Base-by-base conservation (phyloP, 805 yeast species). In the Yarrowia sp. region DNA sequence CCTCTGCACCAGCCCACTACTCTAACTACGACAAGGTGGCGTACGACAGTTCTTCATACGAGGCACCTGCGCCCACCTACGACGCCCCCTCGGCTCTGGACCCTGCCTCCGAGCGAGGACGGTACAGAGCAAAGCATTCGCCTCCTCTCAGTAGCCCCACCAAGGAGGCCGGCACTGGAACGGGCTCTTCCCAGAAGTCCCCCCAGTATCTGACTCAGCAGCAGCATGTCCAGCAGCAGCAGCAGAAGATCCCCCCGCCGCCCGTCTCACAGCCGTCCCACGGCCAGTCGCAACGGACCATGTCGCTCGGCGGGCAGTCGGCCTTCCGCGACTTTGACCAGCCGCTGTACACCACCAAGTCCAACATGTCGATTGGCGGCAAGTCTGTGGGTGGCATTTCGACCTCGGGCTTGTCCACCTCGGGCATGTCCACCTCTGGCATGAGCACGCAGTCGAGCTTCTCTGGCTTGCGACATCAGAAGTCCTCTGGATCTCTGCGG, bases 361-460 rank as follows among this genome's bases (percentile, higher is more conserved):
- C 55, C 20, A 61, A 61, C 55, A 47, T 61, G 55, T 61, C 66
- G 34, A 30, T 61, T 30, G 43, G 55, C 33, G 66, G 66, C 43
- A 61, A 46, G 34, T 61, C 66, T 3, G 33, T 61, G 7, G 43
- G 55, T 34, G 66, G 66, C 43, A 46, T 38, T 4, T 19, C 38
- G 20, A 44, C 53, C 17, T 42, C 49, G 4, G 63, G 63, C 40
- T 7, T 56, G n/a, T 30, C 40, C 50, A 58, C 50, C 1, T 42
- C 50, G 4, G 64, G 64, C n/a, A n/a, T 56, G n/a, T 30, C 40
- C 50, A 58, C 50, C 1, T 42, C 50, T 5, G 64, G 64, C n/a
- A 58, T 58, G 64, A 33, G 40, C 50, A 58, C 64, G 2, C 49
- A 42, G 40, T 42, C 64, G 14, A n/a, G 42, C 30, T 58, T 33